These are phyloP conservation scores for Populus hybrid DNA, from an alignment of 441 rosid genomes.

Conservation along the genomic window DNA sequence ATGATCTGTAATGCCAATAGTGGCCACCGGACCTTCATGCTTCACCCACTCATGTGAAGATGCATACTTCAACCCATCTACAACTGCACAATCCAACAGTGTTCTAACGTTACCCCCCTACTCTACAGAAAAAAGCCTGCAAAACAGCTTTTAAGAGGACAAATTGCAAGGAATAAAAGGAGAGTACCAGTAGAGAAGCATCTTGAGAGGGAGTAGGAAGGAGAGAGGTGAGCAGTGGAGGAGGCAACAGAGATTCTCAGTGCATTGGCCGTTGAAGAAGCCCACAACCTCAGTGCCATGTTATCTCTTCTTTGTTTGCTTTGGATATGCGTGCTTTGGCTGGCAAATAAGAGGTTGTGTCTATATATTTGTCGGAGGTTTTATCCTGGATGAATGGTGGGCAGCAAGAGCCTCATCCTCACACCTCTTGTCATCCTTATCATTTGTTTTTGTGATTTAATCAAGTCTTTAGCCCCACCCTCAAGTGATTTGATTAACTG, in stretches of 20 bases:
- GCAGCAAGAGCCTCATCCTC: slow-evolving; percentile 75
- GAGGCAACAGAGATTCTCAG: slow-evolving; percentile 93
- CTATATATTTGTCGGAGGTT: neutral
- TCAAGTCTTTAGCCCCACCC: too few species aligned
- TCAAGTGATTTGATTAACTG: too few species aligned
- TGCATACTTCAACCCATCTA: slow-evolving; percentile 93
- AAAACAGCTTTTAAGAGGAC: too few species aligned
- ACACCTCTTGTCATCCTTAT: neutral
- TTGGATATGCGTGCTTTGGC: neutral
- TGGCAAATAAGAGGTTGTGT: neutral
- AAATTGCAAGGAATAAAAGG: neutral
- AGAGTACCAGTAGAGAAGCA: slow-evolving; percentile 74
- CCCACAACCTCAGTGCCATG: slow-evolving; percentile 52
- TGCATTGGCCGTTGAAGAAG: slow-evolving; percentile 45
- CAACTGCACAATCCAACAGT: slow-evolving; percentile 40
- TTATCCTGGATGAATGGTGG: slow-evolving; percentile 78
- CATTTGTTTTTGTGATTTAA: neutral
- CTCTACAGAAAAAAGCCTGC: neutral
- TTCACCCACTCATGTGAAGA: slow-evolving; percentile 91
- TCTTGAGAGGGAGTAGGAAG: slow-evolving; percentile 64
- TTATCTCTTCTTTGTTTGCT: neutral
- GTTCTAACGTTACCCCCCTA: neutral
- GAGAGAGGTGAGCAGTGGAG: slow-evolving; percentile 61
- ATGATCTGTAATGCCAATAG: slow-evolving; percentile 89
- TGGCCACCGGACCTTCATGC: slow-evolving; percentile 83